Conservation (phyloP, 2,329 filamentous ascomycete genomes). For the Parastagonospora nodorum region DNA sequence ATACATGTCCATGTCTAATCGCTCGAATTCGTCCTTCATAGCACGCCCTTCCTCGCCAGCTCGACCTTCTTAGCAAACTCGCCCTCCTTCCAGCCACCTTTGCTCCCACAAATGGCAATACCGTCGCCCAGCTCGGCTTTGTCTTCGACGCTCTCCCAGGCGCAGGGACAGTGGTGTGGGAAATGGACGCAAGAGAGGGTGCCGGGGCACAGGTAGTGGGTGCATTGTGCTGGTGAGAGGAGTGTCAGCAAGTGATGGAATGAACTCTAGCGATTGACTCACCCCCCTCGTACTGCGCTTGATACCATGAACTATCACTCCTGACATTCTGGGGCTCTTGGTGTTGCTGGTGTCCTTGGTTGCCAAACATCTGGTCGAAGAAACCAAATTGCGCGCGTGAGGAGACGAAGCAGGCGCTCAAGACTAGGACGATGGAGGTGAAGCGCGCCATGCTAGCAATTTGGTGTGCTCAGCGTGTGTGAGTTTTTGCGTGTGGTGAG, state of each 20-base stretch:
- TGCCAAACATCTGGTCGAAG: conserved; percentile 96
- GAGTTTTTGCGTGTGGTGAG: conserved; percentile 19
- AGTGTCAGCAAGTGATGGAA: background rate
- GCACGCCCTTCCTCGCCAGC: conserved; percentile 75
- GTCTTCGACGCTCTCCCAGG: conserved; percentile 69
- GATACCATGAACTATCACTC: conserved; percentile 83
- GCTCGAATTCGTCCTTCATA: conserved; percentile 52
- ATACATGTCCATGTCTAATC: background rate
- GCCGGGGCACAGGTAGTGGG: conserved; percentile 92
- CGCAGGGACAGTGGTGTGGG: conserved; percentile 95
- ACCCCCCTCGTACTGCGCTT: conserved; percentile 71
- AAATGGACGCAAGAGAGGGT: conserved; percentile 95
- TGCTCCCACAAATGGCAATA: conserved; percentile 73
- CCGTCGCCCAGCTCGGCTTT: conserved; percentile 75
- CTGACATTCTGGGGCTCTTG: conserved; percentile 76
- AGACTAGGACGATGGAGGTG: conserved; percentile 36
- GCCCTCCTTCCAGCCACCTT: conserved; percentile 73
- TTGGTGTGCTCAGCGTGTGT: background rate
- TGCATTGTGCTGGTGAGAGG: conserved; percentile 76
- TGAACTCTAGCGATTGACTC: conserved; percentile 22
- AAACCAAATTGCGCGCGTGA: conserved; percentile 87
- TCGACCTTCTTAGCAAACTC: conserved; percentile 78
- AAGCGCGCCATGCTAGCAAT: conserved; percentile 39
- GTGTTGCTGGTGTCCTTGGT: conserved; percentile 62
- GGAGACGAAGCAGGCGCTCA: conserved; percentile 62